Base-by-base conservation (phyloP, 139 green algal genomes). In the Chlorella sp. region DNA sequence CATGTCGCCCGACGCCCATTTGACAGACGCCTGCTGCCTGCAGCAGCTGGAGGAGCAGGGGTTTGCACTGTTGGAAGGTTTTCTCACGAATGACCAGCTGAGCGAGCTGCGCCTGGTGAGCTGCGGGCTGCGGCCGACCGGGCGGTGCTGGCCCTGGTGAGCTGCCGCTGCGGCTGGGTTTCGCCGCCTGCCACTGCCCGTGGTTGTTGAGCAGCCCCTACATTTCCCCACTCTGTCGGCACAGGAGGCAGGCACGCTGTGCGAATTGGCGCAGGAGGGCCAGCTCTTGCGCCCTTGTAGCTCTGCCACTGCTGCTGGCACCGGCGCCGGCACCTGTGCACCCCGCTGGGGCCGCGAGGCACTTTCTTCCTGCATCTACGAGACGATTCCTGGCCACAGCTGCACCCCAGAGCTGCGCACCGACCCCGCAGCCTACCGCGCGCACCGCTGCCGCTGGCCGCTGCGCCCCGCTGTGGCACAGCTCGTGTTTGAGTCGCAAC, bases 211-310 rank as follows among this genome's bases (percentile, higher is more conserved):
- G 48, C 48, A 5, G 48, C 5, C 48, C 5, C 48, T 57, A 9
- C 48, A 57, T 57, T 57, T 5, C 9, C 48, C 48, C 48, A 57
- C 48, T 9, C 76, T 34, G 19, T 40, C 32, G 28, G 12, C 60
- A 34, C 82, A 86, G 82, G 85, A 89, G 19, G 73, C 71, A 30
- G 73, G 76, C 71, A 89, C 73, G 28, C 34, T 89, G 73, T 84
- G 61, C 42, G 85, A 89, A 34, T 19, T 89, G 48, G 85, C 85
- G n/a, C 30, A 60, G 40, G 85, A 89, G 85, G 85, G 30, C 19
- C 48, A 76, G 18, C 22, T 39, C 12, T 42, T 24, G 14, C 40
- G n/a, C 18, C 28, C 21, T 30, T 71, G 15, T 12, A 24, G 39
- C 14, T 71, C 71, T 32, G 48, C 26, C 42, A 12, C 14, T 22